phyloP scores from a whole-genome alignment of 179 eudicot species.

The Beta lomatogona region DNA sequence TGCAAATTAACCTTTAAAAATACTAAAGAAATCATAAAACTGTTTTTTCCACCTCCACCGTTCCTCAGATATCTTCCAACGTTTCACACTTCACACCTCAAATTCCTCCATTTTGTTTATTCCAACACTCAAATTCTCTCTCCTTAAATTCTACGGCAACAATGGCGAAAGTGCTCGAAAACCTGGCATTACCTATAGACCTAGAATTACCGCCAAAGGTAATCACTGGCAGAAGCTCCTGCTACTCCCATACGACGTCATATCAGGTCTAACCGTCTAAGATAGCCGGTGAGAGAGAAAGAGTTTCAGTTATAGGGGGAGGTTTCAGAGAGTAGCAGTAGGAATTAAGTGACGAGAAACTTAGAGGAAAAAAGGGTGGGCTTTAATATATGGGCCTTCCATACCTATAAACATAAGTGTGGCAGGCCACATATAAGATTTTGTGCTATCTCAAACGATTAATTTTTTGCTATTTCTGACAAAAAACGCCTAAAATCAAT shows the following conservation, averaged over 20 bases:
- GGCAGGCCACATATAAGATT: too few species aligned
- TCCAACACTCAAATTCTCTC: background rate
- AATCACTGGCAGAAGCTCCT: slow-evolving; percentile 52
- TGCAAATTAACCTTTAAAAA: too few species aligned
- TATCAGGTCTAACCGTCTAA: slow-evolving; percentile 39
- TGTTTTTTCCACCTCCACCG: background rate
- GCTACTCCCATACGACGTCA: slow-evolving; percentile 51
- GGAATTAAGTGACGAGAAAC: too few species aligned
- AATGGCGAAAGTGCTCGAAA: slow-evolving; percentile 63
- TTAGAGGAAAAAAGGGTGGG: too few species aligned
- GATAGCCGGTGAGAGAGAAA: slow-evolving; percentile 40
- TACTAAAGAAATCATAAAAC: too few species aligned
- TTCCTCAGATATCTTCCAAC: background rate
- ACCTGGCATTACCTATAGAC: slow-evolving; percentile 53
- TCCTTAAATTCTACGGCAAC: slow-evolving; percentile 10
- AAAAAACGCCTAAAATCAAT: too few species aligned
- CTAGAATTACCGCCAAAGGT: slow-evolving; percentile 36
- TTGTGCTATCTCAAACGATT: too few species aligned
- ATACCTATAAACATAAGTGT: too few species aligned
- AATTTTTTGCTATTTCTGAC: too few species aligned
- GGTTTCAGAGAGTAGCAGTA: slow-evolving; percentile 30
- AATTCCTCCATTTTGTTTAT: background rate
- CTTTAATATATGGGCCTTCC: too few species aligned
- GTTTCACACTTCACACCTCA: slow-evolving; percentile 3
- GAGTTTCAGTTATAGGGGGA: slow-evolving; percentile 18